Conservation (phyloP, 1,139 yeast genomes). For the Oligophagozyma castellii region DNA sequence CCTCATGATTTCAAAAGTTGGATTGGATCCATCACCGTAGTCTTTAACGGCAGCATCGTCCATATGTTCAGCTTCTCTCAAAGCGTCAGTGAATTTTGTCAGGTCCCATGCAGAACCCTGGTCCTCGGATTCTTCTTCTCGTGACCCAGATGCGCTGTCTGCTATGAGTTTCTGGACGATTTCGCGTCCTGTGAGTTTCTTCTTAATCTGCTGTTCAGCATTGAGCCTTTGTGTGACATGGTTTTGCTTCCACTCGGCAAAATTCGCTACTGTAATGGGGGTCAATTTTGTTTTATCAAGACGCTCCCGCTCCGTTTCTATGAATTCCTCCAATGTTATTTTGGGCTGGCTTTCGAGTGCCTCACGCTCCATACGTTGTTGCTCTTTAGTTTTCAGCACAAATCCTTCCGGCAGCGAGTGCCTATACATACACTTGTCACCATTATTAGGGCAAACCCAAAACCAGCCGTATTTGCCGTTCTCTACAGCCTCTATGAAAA, state of each 20-base stretch:
- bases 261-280: conserved; percentile 78
- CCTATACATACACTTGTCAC: conserved; percentile 82
- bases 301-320: conserved; percentile 84
- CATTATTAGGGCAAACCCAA: conserved; percentile 95
- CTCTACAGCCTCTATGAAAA: conserved; percentile 92
- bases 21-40: conserved; percentile 30
- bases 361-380: conserved; percentile 74
- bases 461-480: conserved; percentile 98
- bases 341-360: conserved; percentile 80
- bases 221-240: conserved; percentile 50
- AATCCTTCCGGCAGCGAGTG: conserved; percentile 98
- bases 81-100: conserved; percentile 31
- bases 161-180: conserved; percentile 61
- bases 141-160: conserved; percentile 34
- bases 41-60: conserved; percentile 25
- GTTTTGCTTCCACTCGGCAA: conserved; percentile 69
- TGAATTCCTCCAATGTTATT: conserved; percentile 88
- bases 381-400: conserved; percentile 92
- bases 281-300: conserved; percentile 68
- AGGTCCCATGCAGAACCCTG: conserved; percentile 59
- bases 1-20: conserved; percentile 22
- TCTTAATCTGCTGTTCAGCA: conserved; percentile 38
- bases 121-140: conserved; percentile 29
- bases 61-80: conserved; percentile 16
- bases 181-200: conserved; percentile 64